Percentiles rank a stretch among this genome's conserved stretches.
Evolutionary conservation across 192 early-diverging fungal genomes (phyloP).

Genomic region (Linnemannia zychae): DNA sequence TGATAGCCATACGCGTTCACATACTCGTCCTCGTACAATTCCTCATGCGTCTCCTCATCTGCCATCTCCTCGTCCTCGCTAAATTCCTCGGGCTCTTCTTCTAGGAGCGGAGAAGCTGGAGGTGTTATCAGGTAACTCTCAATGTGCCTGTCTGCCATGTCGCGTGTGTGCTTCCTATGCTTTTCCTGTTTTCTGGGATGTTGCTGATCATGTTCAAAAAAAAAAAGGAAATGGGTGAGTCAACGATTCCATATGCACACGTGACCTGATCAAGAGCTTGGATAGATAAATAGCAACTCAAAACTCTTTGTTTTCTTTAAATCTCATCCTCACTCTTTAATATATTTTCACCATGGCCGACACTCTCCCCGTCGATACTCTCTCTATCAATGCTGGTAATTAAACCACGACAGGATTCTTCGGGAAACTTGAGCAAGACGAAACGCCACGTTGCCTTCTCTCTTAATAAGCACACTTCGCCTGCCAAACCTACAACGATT

Average conservation of each 20-base stretch:
- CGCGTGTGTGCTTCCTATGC: not conserved
- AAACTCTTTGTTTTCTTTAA: slow-evolving; percentile 13
- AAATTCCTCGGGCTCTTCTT: not conserved
- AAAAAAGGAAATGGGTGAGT: slow-evolving; percentile 10
- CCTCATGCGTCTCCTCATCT: not conserved
- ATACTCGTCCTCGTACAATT: not conserved
- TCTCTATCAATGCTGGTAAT: slow-evolving; percentile 49
- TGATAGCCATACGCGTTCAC: not conserved
- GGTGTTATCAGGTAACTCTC: not conserved
- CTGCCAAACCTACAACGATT: not conserved
- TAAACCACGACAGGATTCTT: not conserved
- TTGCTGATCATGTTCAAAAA: not conserved
- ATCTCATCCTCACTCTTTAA: not conserved
- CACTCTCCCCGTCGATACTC: slow-evolving; percentile 47
- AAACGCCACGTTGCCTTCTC: not conserved
- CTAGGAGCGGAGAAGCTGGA: not conserved
- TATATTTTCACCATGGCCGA: slow-evolving; percentile 40
- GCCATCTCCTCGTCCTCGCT: not conserved
- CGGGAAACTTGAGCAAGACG: not conserved
- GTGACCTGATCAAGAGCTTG: slow-evolving; percentile 3
- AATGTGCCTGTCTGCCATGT: not conserved
- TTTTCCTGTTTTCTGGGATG: not conserved
- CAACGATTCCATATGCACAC: too few relatives aligned
- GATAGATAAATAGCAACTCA: slow-evolving; percentile 6
- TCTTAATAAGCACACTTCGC: not conserved